Conservation (phyloP, 2,329 filamentous ascomycete genomes). For the Fusarium goolgardi region DNA sequence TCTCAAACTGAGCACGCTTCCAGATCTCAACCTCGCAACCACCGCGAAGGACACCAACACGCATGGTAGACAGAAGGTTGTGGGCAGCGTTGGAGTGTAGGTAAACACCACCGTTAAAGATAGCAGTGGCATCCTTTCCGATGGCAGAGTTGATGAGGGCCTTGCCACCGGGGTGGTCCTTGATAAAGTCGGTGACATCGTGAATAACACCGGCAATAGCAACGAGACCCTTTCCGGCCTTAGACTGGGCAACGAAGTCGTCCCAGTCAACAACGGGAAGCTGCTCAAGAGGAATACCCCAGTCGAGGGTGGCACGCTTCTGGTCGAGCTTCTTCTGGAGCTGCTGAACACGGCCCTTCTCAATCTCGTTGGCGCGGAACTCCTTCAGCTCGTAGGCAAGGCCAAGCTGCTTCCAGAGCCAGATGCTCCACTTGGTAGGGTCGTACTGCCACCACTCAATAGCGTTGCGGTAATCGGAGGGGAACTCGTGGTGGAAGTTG, state of each 20-base stretch:
- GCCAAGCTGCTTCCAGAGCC: constrained; percentile 83
- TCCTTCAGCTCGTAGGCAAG: constrained; percentile 89
- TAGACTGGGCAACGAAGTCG: constrained; percentile 81
- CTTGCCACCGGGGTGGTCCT: constrained; percentile 90
- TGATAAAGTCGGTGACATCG: constrained; percentile 85
- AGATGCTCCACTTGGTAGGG: constrained; percentile 91
- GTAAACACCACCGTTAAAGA: constrained; percentile 94
- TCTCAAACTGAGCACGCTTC: constrained; percentile 87
- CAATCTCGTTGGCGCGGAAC: constrained; percentile 91
- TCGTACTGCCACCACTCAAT: constrained; percentile 94
- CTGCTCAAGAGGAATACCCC: constrained; percentile 86
- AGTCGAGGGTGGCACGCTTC: constrained; percentile 84
- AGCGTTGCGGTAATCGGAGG: constrained; percentile 91
- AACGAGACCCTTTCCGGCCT: constrained; percentile 79
- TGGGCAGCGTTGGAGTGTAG: constrained; percentile 90
- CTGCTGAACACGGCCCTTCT: constrained; percentile 90
- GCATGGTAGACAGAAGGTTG: constrained; percentile 89
- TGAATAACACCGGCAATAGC: constrained; percentile 87
- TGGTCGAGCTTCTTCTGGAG: constrained; percentile 93
- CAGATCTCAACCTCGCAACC: constrained; percentile 93
- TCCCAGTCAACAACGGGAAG: constrained; percentile 89
- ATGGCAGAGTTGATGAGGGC: constrained; percentile 84
- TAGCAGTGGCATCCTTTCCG: constrained; percentile 88
- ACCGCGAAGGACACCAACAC: constrained; percentile 85
- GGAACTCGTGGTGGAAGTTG: constrained; percentile 97